These are phyloP conservation scores for Termitomyces sp. DNA, from an alignment of 768 basidiomycete genomes.

Conservation along the genomic window DNA sequence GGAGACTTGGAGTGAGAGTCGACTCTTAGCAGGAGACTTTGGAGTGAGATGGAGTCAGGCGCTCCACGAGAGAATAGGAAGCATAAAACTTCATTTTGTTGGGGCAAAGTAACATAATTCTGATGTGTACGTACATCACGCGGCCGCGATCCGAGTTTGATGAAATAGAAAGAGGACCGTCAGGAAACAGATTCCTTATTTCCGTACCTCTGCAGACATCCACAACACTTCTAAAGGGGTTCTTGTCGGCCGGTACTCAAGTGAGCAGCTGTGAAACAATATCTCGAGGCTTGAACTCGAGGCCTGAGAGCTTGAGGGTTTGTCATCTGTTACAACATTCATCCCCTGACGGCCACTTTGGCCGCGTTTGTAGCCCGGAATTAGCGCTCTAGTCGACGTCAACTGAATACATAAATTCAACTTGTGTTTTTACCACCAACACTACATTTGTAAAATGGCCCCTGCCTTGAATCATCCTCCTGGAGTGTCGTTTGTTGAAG, in stretches of 20 bases:
- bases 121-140: too few species aligned
- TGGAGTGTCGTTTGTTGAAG: slow-evolving; percentile 62
- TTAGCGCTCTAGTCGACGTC: not conserved
- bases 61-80: too few species aligned
- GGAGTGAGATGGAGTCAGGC: not conserved
- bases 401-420: slow-evolving; percentile 1
- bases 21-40: not conserved
- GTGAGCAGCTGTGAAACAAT: not conserved
- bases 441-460: slow-evolving; percentile 35
- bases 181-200: not conserved
- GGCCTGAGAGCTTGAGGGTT: not conserved
- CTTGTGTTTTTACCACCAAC: slow-evolving; percentile 3
- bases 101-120: not conserved
- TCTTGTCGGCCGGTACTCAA: not conserved
- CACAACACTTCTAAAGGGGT: not conserved
- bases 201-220: not conserved
- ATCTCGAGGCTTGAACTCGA: not conserved
- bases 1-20: not conserved
- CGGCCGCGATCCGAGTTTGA: not conserved
- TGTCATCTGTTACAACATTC: not conserved
- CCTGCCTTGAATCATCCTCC: slow-evolving; percentile 61
- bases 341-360: slow-evolving; percentile 2
- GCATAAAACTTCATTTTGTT: not conserved
- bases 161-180: not conserved
- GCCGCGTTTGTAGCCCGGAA: slow-evolving; percentile 7